A percentile compares a stretch with the other conserved stretches of the same genome.
Evolutionary conservation across 148 eudicot genomes (phyloP).

Genomic region (Arctostaphylos glauca): DNA sequence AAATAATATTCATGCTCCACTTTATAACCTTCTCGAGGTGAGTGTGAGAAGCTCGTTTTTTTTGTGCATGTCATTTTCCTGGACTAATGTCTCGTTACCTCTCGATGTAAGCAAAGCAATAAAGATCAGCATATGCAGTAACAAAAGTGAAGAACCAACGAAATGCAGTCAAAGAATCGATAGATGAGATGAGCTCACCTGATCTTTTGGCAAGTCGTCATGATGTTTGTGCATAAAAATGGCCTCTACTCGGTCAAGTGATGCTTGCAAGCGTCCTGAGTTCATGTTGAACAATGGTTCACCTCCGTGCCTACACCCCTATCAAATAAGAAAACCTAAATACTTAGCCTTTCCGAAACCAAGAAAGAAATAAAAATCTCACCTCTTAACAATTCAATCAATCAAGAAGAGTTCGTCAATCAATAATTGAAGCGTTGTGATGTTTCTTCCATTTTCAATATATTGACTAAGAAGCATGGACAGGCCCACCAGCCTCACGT

Average conservation of each 20-base stretch:
- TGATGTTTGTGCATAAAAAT: constrained; percentile 55
- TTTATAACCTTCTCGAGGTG: background rate
- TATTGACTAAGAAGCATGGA: background rate
- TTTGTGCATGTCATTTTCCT: too few species aligned
- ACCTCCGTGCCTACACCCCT: constrained; percentile 82
- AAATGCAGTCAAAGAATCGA: background rate
- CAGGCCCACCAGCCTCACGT: background rate
- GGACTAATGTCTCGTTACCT: too few species aligned
- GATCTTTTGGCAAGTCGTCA: constrained; percentile 9
- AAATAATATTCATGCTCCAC: background rate
- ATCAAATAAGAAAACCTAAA: constrained; percentile 11
- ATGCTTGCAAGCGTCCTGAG: constrained; percentile 82
- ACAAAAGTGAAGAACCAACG: background rate
- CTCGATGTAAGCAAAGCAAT: background rate
- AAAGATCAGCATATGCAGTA: background rate
- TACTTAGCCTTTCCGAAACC: background rate
- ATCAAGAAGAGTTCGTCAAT: background rate
- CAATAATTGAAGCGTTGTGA: background rate
- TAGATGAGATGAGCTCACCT: constrained; percentile 3
- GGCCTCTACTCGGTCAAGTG: constrained; percentile 88
- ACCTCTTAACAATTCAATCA: constrained; percentile 5
- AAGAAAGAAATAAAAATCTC: background rate
- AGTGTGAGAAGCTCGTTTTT: background rate
- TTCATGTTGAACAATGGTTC: constrained; percentile 85
- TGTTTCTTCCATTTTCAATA: background rate